These are phyloP conservation scores for Aspergillus avenaceus DNA, from an alignment of 495 filamentous ascomycete species.

Conservation along the genomic window DNA sequence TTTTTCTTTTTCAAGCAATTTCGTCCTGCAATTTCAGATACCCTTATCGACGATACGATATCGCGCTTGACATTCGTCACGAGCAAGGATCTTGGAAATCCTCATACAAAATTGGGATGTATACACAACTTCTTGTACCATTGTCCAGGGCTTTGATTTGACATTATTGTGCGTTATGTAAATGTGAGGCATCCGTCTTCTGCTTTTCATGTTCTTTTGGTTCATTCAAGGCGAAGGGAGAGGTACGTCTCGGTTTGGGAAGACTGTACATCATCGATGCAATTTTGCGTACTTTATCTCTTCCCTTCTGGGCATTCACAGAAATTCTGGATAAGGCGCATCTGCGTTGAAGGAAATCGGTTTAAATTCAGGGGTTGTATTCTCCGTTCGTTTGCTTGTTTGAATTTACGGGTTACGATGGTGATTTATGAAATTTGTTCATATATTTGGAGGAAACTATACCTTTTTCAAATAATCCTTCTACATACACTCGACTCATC, in stretches of 20 bases:
- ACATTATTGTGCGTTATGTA: neutral
- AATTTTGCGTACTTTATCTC: neutral
- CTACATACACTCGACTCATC: no score
- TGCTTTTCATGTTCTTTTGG: neutral
- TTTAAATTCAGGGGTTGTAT: neutral
- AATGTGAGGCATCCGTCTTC: neutral
- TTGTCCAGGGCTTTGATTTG: neutral
- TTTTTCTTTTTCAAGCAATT: neutral
- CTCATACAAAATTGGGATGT: neutral
- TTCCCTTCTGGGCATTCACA: neutral
- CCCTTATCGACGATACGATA: conserved; percentile 25
- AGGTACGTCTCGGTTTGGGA: neutral
- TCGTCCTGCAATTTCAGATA: conserved; percentile 2
- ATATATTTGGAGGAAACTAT: no score
- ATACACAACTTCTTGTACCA: neutral
- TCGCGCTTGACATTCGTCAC: conserved; percentile 12
- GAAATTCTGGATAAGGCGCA: neutral
- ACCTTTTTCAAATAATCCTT: no score
- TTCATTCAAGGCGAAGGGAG: neutral
- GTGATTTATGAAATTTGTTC: neutral
- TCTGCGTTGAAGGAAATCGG: neutral
- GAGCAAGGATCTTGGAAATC: conserved; percentile 11
- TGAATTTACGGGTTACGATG: neutral
- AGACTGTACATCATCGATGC: conserved; percentile 1
- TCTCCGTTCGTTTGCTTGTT: neutral